phyloP scores from a whole-genome alignment of 2,329 filamentous ascomycete genomes.

The Botrytis fragariae region DNA sequence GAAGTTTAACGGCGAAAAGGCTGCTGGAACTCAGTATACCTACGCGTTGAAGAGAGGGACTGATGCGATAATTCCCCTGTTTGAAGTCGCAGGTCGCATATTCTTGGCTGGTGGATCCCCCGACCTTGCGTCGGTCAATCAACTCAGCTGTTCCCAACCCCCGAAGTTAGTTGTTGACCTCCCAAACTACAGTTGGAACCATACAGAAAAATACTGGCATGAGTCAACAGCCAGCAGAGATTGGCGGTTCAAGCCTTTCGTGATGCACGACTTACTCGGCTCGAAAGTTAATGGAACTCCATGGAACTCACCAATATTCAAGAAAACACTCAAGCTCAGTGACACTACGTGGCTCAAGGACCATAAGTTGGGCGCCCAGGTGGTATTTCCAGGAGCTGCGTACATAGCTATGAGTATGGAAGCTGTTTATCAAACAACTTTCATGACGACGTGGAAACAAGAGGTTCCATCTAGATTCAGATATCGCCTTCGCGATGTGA shows the following conservation, averaged over 20 bases:
- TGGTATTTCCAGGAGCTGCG: conserved; percentile 45
- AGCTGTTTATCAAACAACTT: conserved; percentile 23
- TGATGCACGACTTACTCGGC: conserved; percentile 52
- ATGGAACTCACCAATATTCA: conserved; percentile 32
- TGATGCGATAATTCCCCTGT: conserved; percentile 6
- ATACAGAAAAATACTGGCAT: conserved; percentile 51
- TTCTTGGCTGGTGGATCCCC: conserved; percentile 13
- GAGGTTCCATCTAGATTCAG: no score
- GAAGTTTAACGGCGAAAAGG: conserved; percentile 36
- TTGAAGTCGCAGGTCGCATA: conserved; percentile 19
- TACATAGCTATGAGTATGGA: conserved; percentile 28
- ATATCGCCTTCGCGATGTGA: no score
- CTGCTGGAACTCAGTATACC: conserved; percentile 37
- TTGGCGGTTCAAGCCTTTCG: conserved; percentile 46
- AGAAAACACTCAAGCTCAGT: conserved; percentile 31
- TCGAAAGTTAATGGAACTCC: conserved; percentile 23
- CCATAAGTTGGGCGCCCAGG: conserved; percentile 49
- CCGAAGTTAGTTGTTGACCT: conserved; percentile 45
- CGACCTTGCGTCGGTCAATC: conserved; percentile 33
- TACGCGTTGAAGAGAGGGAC: conserved; percentile 19
- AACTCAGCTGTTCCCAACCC: conserved; percentile 34
- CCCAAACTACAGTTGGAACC: conserved; percentile 55
- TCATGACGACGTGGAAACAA: conserved; percentile 12
- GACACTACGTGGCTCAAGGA: conserved; percentile 54
- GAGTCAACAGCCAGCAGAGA: conserved; percentile 48